Evolutionary conservation across 352 stramenopile genomes (phyloP).

Genomic region (Phytophthora melonis): DNA sequence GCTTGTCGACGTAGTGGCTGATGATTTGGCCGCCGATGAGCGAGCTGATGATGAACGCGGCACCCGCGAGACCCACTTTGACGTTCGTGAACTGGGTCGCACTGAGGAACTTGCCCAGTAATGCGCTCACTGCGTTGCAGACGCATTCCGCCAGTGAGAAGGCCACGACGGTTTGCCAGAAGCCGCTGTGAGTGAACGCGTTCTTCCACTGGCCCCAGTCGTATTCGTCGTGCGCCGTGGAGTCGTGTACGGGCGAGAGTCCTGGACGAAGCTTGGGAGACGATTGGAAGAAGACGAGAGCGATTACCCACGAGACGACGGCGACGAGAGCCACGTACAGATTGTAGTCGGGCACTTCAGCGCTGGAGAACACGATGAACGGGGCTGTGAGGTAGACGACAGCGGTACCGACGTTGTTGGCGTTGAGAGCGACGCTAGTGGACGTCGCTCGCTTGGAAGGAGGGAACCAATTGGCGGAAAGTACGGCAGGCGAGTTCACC

Average conservation of each 20-base stretch:
- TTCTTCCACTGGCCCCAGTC: slow-evolving; percentile 73
- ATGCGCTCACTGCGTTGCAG: slow-evolving; percentile 70
- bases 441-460: slow-evolving; percentile 68
- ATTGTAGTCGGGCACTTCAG: slow-evolving; percentile 56
- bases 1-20: slow-evolving; percentile 62
- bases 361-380: slow-evolving; percentile 53
- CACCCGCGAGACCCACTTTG: slow-evolving; percentile 66
- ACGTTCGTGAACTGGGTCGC: slow-evolving; percentile 58
- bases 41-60: slow-evolving; percentile 74
- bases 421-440: slow-evolving; percentile 75
- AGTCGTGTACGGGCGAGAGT: background rate
- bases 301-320: slow-evolving; percentile 26
- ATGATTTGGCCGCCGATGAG: slow-evolving; percentile 71
- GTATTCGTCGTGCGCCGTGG: slow-evolving; percentile 51
- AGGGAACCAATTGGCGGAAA: slow-evolving; percentile 81
- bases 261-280: slow-evolving; percentile 58
- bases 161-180: slow-evolving; percentile 62
- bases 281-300: slow-evolving; percentile 49
- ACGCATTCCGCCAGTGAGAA: slow-evolving; percentile 77
- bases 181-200: slow-evolving; percentile 65
- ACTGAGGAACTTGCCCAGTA: slow-evolving; percentile 70
- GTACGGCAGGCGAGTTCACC: slow-evolving; percentile 75
- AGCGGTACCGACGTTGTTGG: slow-evolving; percentile 68
- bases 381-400: slow-evolving; percentile 64
- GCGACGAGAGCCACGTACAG: slow-evolving; percentile 49